Percentiles rank a stretch among this genome's conserved stretches.
Conservation (phyloP, 345 rosid species). For the Eucalyptus polyanthemos region DNA sequence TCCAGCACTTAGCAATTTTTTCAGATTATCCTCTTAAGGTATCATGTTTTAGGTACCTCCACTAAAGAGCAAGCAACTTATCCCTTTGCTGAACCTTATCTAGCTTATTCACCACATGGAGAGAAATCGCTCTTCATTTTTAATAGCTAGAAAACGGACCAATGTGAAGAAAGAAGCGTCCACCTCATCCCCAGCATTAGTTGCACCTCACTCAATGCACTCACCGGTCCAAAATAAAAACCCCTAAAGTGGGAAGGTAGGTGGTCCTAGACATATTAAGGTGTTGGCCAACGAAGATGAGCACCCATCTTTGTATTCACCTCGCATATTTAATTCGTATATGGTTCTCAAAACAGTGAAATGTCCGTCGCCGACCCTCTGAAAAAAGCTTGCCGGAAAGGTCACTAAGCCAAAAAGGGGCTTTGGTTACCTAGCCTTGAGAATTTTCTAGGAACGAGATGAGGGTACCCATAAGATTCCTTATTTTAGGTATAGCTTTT, state of each 20-base stretch:
- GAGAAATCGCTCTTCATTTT: not conserved
- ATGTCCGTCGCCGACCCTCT: not conserved
- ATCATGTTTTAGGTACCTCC: not conserved
- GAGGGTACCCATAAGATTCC: not conserved
- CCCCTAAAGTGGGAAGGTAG: constrained; percentile 1
- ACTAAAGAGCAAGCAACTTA: not conserved
- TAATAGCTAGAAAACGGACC: not conserved
- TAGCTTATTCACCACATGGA: not conserved
- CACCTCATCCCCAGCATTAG: not conserved
- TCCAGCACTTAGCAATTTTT: not conserved
- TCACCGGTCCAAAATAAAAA: not conserved
- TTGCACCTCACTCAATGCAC: not conserved
- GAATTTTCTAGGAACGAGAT: not conserved
- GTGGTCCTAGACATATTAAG: constrained; percentile 7
- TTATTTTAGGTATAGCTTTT: not conserved
- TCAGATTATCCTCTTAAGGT: not conserved
- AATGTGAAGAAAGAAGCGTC: not conserved
- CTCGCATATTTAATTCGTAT: not conserved
- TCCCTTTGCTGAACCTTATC: not conserved
- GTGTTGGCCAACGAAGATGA: not conserved
- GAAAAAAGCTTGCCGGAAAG: not conserved
- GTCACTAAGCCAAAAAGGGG: not conserved
- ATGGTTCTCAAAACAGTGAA: not conserved
- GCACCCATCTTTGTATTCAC: not conserved
- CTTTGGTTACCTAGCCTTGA: not conserved